Percentiles rank a stretch among this genome's conserved stretches.
Conservation (phyloP, 1,284 basidiomycete species). For the Leccinum pachyderme region DNA sequence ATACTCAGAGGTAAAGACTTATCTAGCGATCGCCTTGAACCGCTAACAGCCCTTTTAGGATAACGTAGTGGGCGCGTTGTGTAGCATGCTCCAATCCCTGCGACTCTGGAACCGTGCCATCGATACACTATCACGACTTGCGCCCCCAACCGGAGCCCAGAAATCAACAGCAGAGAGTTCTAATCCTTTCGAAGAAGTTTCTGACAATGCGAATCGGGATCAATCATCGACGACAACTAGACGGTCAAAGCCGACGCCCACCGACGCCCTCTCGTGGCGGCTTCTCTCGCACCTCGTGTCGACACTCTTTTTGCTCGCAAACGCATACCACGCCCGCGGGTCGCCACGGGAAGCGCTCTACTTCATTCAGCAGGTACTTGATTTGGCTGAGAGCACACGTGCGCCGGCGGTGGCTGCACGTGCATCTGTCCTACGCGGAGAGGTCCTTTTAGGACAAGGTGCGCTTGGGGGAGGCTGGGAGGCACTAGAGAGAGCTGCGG, state of each 20-base stretch:
- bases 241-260: conserved; percentile 19
- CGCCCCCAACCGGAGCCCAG: conserved; percentile 28
- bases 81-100: conserved; percentile 67
- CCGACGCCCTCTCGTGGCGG: conserved; percentile 70
- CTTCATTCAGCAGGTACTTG: conserved; percentile 71
- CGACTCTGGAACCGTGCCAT: conserved; percentile 80
- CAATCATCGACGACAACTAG: conserved; percentile 19
- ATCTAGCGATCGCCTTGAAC: too few relatives aligned
- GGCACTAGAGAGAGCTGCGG: conserved; percentile 52
- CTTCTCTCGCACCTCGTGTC: conserved; percentile 67
- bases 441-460: conserved; percentile 65
- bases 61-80: conserved; percentile 59
- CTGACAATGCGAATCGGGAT: conserved; percentile 35
- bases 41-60: conserved; percentile 45
- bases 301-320: conserved; percentile 61
- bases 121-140: conserved; percentile 66
- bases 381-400: conserved; percentile 65
- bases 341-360: conserved; percentile 81
- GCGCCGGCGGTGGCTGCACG: conserved; percentile 63
- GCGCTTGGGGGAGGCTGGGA: conserved; percentile 53
- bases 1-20: conserved; percentile 51
- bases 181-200: conserved; percentile 62
- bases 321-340: conserved; percentile 67
- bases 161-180: conserved; percentile 35
- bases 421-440: conserved; percentile 62